Percentiles rank a stretch among this genome's conserved stretches.
These are phyloP conservation scores for Ascochyta rabiei DNA, from an alignment of 2,329 filamentous ascomycete species.

Conservation along the genomic window DNA sequence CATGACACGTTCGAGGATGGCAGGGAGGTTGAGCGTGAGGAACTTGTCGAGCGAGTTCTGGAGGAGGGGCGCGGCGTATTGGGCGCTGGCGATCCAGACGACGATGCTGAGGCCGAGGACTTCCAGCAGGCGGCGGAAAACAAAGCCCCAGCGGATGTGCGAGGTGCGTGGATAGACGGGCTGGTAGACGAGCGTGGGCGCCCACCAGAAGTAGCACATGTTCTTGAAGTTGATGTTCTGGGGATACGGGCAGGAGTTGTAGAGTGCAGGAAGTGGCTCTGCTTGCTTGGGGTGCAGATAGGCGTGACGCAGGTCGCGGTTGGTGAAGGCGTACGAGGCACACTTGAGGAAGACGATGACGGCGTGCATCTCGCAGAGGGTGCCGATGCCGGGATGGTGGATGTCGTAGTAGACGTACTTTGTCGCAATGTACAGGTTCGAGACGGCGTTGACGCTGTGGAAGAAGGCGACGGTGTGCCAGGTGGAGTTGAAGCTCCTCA, in stretches of 20 bases:
- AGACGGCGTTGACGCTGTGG: slow-evolving; percentile 82
- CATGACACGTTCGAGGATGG: slow-evolving; percentile 86
- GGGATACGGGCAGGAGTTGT: slow-evolving; percentile 84
- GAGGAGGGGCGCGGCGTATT: slow-evolving; percentile 90
- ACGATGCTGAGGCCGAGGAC: slow-evolving; percentile 79
- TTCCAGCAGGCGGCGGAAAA: slow-evolving; percentile 81
- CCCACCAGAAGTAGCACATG: slow-evolving; percentile 96
- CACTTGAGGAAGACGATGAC: slow-evolving; percentile 97
- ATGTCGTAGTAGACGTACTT: slow-evolving; percentile 89
- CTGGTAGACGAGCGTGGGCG: slow-evolving; percentile 94
- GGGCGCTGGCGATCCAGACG: slow-evolving; percentile 93
- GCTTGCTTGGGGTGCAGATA: slow-evolving; percentile 79
- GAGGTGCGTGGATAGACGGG: slow-evolving; percentile 89
- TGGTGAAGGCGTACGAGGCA: slow-evolving; percentile 94
- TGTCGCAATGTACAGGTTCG: slow-evolving; percentile 81
- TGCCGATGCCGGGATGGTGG: slow-evolving; percentile 92
- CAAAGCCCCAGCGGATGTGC: slow-evolving; percentile 84
- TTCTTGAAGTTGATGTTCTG: slow-evolving; percentile 88
- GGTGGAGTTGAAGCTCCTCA: slow-evolving; percentile 69
- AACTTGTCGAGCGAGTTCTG: slow-evolving; percentile 91
- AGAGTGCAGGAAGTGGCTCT: slow-evolving; percentile 78
- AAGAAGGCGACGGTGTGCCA: slow-evolving; percentile 83
- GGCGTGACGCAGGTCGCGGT: slow-evolving; percentile 90
- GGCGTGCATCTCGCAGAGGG: slow-evolving; percentile 86
- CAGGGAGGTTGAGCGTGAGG: slow-evolving; percentile 75